Percentiles rank a stretch among this genome's conserved stretches.
phyloP scores from a whole-genome alignment of 352 stramenopile species.

The Globisporangium parvum region DNA sequence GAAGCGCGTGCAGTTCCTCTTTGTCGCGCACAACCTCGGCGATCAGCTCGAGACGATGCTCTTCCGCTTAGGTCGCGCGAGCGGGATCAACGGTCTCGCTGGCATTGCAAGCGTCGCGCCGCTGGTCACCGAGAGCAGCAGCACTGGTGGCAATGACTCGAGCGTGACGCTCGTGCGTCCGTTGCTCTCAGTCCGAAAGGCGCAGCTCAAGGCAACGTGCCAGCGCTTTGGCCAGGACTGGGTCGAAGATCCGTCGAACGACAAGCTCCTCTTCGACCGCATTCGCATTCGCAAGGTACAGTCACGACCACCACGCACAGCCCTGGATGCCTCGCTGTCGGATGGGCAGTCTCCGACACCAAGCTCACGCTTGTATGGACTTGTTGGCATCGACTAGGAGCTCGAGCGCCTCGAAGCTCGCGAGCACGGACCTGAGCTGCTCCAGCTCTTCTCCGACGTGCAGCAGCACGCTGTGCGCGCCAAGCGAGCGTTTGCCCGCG shows the following conservation, averaged over 20 bases:
- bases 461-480: constrained; percentile 39
- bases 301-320: too few relatives aligned
- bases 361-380: background rate
- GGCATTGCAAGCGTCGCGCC: constrained; percentile 41
- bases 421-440: constrained; percentile 25
- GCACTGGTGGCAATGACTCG: background rate
- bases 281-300: constrained; percentile 77
- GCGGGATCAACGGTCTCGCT: constrained; percentile 68
- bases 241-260: constrained; percentile 82
- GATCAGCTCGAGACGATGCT: constrained; percentile 81
- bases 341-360: too few relatives aligned
- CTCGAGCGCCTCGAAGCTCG: constrained; percentile 32
- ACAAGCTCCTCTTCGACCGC: constrained; percentile 69
- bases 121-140: constrained; percentile 14
- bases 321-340: too few relatives aligned
- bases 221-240: constrained; percentile 61
- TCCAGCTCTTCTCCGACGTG: constrained; percentile 41
- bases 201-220: constrained; percentile 60
- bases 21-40: constrained; percentile 72
- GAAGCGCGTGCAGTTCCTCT: constrained; percentile 56
- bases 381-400: constrained; percentile 19
- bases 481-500: constrained; percentile 40
- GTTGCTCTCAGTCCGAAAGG: constrained; percentile 54
- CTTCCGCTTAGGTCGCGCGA: constrained; percentile 68
- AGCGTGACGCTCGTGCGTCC: constrained; percentile 43